These are phyloP conservation scores for Themeda triandra DNA, from an alignment of 176 grass and related monocot genomes.

Conservation along the genomic window DNA sequence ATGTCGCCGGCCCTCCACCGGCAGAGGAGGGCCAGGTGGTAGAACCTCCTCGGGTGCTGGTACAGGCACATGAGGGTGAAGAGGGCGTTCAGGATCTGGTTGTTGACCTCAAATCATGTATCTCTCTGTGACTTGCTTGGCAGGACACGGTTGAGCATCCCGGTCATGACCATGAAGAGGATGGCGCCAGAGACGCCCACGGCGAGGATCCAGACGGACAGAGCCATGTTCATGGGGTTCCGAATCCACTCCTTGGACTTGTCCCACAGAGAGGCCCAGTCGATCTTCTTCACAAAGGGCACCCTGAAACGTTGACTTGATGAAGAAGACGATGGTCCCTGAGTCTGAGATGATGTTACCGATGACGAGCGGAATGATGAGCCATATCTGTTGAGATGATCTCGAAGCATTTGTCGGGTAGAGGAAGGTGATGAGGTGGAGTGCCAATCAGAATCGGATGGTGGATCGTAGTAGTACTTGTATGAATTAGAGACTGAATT, in stretches of 20 bases:
- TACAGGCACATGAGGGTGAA: slow-evolving; percentile 79
- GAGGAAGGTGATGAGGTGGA: not conserved
- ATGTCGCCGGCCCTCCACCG: slow-evolving; percentile 51
- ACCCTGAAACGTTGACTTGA: slow-evolving; percentile 12
- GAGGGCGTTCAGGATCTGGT: slow-evolving; percentile 74
- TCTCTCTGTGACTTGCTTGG: slow-evolving; percentile 40
- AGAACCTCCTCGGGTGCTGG: slow-evolving; percentile 59
- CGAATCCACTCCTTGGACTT: slow-evolving; percentile 63
- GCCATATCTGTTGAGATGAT: not conserved
- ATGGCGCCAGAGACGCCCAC: slow-evolving; percentile 70
- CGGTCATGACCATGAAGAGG: slow-evolving; percentile 81
- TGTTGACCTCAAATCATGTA: slow-evolving; percentile 72
- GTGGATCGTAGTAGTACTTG: not conserved
- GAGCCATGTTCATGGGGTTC: slow-evolving; percentile 68
- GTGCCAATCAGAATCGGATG: not conserved
- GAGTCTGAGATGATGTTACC: not conserved
- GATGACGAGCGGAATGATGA: not conserved
- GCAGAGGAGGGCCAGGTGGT: slow-evolving; percentile 55
- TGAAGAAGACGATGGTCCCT: not conserved
- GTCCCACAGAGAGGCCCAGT: slow-evolving; percentile 48
- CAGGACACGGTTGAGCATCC: slow-evolving; percentile 60
- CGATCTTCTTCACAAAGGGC: slow-evolving; percentile 55
- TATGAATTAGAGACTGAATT: not conserved
- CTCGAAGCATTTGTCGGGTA: not conserved
- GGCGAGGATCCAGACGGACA: slow-evolving; percentile 46